A percentile compares a stretch with the other conserved stretches of the same genome.
phyloP scores from a whole-genome alignment of 2,329 filamentous ascomycete species.

The Davidsoniella virescens region DNA sequence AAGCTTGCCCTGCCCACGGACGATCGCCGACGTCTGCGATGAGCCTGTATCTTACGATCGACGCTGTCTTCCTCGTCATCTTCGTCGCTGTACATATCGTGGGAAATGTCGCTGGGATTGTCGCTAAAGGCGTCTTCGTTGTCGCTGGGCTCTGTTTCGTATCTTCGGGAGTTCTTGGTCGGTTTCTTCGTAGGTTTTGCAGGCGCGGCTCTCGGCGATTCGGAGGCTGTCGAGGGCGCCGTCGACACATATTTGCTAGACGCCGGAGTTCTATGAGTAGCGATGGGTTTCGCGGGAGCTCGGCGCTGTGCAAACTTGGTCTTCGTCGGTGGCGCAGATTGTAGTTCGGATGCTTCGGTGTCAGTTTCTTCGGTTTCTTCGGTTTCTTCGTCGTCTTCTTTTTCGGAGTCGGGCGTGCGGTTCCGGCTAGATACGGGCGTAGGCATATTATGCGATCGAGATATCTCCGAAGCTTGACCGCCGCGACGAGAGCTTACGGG shows the following conservation, averaged over 20 bases:
- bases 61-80: background rate
- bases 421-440: conserved; percentile 10
- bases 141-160: conserved; percentile 9
- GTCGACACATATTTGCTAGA: background rate
- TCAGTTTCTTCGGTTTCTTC: conserved; percentile 7
- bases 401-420: conserved; percentile 7
- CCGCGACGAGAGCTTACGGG: conserved; percentile 9
- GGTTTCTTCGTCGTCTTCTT: conserved; percentile 1
- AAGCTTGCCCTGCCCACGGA: conserved; percentile 5
- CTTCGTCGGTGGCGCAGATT: background rate
- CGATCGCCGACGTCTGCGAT: conserved; percentile 1
- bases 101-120: conserved; percentile 1
- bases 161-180: background rate
- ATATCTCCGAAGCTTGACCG: conserved; percentile 6
- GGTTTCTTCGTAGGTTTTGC: background rate
- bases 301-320: background rate
- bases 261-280: background rate
- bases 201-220: background rate
- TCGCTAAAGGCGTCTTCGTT: conserved; percentile 9
- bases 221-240: background rate
- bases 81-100: background rate
- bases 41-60: conserved; percentile 1
- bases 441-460: conserved; percentile 8
- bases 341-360: background rate
- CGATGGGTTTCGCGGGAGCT: background rate